Conservation (phyloP, 768 basidiomycete genomes). For the Kwoniella dendrophila region DNA sequence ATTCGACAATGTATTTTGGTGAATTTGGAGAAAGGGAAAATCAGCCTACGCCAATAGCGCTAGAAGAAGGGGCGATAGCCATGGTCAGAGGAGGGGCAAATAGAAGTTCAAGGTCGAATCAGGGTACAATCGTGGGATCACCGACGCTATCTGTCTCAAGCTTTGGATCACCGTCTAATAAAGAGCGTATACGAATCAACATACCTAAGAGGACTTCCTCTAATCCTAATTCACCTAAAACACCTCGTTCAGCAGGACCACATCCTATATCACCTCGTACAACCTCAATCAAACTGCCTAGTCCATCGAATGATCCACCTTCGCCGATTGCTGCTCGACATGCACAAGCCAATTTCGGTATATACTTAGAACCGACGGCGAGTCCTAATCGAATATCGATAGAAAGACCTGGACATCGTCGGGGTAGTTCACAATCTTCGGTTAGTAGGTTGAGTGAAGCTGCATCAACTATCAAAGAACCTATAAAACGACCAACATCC, state of each 20-base stretch:
- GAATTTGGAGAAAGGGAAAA: constrained; percentile 18
- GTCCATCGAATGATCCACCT: background rate
- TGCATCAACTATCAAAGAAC: background rate
- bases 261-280: constrained; percentile 17
- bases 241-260: constrained; percentile 5
- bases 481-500: constrained; percentile 2
- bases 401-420: constrained; percentile 1
- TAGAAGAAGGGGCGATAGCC: constrained; percentile 4
- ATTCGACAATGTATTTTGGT: constrained; percentile 1
- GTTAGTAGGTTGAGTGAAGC: constrained; percentile 8
- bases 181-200: background rate
- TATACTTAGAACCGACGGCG: background rate
- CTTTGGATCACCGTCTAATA: background rate
- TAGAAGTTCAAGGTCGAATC: constrained; percentile 8
- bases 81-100: constrained; percentile 8
- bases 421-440: constrained; percentile 16
- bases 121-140: background rate
- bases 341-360: background rate
- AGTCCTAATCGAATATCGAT: background rate
- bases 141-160: background rate
- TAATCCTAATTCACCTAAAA: constrained; percentile 7
- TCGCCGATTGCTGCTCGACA: background rate
- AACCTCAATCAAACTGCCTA: constrained; percentile 1
- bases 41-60: background rate
- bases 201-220: constrained; percentile 17